Base-by-base conservation (phyloP, 495 filamentous ascomycete species). In the Xylaria grammica region DNA sequence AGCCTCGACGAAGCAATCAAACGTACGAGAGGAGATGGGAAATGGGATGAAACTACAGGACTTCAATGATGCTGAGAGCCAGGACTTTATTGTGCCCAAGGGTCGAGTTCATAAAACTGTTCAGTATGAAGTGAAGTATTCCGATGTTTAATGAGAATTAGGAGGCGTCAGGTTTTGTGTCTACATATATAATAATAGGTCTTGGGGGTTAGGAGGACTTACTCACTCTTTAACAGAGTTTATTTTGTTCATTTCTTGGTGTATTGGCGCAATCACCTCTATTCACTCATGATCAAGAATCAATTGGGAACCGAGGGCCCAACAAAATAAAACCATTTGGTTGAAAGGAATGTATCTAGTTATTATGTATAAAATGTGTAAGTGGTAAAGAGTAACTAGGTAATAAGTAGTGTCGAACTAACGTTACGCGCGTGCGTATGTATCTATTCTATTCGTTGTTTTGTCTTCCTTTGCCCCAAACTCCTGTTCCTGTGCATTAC, bases 61-160 rank as follows among this genome's bases (percentile, higher is more conserved):
- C 32, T 64, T 64, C 53, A 64, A 64, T 24, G 62, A 64, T 36
- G 62, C 40, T 13, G 62, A 51, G 44, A 64, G 62, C 53, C 62
- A 64, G 45, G 62, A 64, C 20, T 64, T 58, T 44, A 64, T 64
- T 26, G 62, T 64, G 44, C 62, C 62, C 34, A 64, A 64, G 53
- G 62, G 62, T 15, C 19, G 30, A 5, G 62, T 64, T 1, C 22
- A 55, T n/a, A 64, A 64, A 51, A 64, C 62, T 30, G 62, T 64
- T 15, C 62, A 64, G 32, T 64, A 64, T 26, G 52, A 64, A 58
- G 62, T 64, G n/a, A 64, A 64, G 44, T 64, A 64, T 24, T 57
- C 62, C 30, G 45, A 58, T 50, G 62, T 64, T 51, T 64, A 58
- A 64, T 40, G 52, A 63, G 36, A 50, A 42, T 50, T 29, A 48